phyloP scores from a whole-genome alignment of 805 yeast genomes.

The Starmerella sp. region DNA sequence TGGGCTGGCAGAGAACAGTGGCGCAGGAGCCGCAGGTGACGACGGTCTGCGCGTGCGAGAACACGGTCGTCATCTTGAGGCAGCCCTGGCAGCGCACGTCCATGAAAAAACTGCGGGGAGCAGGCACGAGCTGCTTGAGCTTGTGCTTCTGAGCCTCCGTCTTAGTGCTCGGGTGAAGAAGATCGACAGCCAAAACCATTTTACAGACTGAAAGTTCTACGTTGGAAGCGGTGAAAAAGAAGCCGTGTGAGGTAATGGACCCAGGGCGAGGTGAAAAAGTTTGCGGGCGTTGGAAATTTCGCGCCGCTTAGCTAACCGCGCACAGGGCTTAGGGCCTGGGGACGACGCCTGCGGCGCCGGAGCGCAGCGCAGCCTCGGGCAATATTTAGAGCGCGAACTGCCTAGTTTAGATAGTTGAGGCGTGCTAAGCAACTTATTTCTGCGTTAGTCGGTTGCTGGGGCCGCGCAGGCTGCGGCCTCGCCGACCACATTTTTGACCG shows the following conservation, averaged over 20 bases:
- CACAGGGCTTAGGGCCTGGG: slow-evolving; percentile 4
- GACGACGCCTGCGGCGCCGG: background rate
- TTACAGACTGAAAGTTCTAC: slow-evolving; percentile 11
- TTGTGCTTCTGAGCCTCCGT: slow-evolving; percentile 95
- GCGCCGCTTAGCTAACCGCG: background rate
- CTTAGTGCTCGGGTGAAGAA: slow-evolving; percentile 95
- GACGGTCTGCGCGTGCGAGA: slow-evolving; percentile 99
- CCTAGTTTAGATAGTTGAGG: too few relatives aligned
- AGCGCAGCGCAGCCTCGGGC: background rate
- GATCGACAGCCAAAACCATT: slow-evolving; percentile 96
- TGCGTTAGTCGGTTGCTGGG: too few relatives aligned
- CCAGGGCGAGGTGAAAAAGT: slow-evolving; percentile 9
- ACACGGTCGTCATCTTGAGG: slow-evolving; percentile 96
- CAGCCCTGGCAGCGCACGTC: slow-evolving; percentile 99
- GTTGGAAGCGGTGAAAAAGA: slow-evolving; percentile 12
- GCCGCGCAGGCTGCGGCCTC: too few relatives aligned
- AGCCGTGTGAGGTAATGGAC: slow-evolving; percentile 9
- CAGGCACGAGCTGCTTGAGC: slow-evolving; percentile 91
- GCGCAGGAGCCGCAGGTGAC: slow-evolving; percentile 99
- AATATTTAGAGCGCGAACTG: too few relatives aligned
- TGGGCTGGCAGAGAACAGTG: slow-evolving; percentile 95
- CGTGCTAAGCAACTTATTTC: too few relatives aligned
- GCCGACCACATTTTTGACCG: too few relatives aligned
- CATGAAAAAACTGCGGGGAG: slow-evolving; percentile 99
- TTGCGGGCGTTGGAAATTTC: slow-evolving; percentile 9